Percentiles rank a stretch among this genome's conserved stretches.
phyloP scores from a whole-genome alignment of 2,329 filamentous ascomycete species.

The Cladophialophora exuberans region DNA sequence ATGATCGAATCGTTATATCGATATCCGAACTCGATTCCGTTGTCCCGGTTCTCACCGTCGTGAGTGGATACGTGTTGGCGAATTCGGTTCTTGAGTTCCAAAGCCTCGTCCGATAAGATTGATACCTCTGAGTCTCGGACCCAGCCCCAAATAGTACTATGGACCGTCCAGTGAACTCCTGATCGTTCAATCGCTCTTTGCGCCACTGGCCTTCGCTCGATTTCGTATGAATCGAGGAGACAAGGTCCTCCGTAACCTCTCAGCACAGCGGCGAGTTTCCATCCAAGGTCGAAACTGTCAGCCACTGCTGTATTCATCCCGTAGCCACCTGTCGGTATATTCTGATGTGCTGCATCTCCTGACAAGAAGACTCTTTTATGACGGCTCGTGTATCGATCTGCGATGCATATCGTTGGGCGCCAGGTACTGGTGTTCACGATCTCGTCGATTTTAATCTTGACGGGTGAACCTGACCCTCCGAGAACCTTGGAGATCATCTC shows the following conservation, averaged over 20 bases:
- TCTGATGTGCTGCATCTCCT: conserved; percentile 41
- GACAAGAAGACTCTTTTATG: conserved; percentile 35
- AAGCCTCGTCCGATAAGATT: not conserved
- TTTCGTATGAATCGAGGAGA: conserved; percentile 36
- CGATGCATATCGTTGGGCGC: conserved; percentile 37
- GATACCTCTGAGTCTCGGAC: not conserved
- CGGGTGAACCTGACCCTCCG: conserved; percentile 27
- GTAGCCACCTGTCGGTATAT: conserved; percentile 38
- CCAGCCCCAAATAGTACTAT: conserved; percentile 5
- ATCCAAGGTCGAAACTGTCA: conserved; percentile 42
- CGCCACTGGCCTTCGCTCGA: conserved; percentile 37
- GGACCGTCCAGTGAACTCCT: conserved; percentile 14
- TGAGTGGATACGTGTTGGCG: conserved; percentile 11
- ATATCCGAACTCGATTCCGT: conserved; percentile 33
- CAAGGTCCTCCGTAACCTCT: conserved; percentile 33
- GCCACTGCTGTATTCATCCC: conserved; percentile 44
- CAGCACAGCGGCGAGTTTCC: conserved; percentile 39
- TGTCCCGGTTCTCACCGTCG: conserved; percentile 24
- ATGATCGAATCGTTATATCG: conserved; percentile 29
- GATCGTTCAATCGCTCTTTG: conserved; percentile 35
- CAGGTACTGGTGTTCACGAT: conserved; percentile 38
- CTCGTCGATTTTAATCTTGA: conserved; percentile 39
- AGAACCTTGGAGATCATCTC: conserved; percentile 33
- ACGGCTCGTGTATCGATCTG: conserved; percentile 30
- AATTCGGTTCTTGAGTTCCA: conserved; percentile 5